Conservation (phyloP, 345 rosid species). For the Hibiscus trionum region DNA sequence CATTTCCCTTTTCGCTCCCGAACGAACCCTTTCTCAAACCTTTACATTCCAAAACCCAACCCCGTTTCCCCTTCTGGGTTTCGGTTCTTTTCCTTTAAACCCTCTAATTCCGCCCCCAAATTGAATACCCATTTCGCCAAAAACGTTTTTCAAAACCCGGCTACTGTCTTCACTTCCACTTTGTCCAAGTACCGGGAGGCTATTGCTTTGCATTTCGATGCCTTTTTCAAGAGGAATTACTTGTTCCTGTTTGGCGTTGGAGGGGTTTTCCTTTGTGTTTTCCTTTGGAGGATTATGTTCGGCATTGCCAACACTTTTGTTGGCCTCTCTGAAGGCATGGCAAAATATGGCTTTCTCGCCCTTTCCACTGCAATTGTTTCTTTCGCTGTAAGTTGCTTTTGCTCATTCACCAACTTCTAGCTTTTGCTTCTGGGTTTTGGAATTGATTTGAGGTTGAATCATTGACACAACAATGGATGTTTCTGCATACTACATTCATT, state of each 20-base stretch:
- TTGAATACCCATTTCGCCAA: conserved; percentile 18
- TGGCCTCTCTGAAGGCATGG: conserved; percentile 86
- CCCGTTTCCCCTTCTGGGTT: conserved; percentile 24
- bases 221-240: conserved; percentile 64
- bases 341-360: conserved; percentile 88
- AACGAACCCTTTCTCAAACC: neutral
- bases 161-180: conserved; percentile 36
- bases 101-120: conserved; percentile 23
- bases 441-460: neutral
- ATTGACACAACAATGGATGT: neutral
- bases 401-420: neutral
- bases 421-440: neutral
- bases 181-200: conserved; percentile 60
- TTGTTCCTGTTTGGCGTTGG: conserved; percentile 62
- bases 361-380: conserved; percentile 89
- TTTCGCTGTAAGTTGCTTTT: conserved; percentile 52
- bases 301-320: conserved; percentile 78
- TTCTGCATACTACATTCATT: neutral
- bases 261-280: conserved; percentile 49
- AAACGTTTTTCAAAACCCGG: conserved; percentile 51
- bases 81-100: conserved; percentile 37
- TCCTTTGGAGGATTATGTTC: conserved; percentile 21
- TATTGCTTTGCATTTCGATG: conserved; percentile 72
- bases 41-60: conserved; percentile 16
- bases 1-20: conserved; percentile 19